Conservation (phyloP, 192 early-diverging fungal species). For the Coemansia sp. region DNA sequence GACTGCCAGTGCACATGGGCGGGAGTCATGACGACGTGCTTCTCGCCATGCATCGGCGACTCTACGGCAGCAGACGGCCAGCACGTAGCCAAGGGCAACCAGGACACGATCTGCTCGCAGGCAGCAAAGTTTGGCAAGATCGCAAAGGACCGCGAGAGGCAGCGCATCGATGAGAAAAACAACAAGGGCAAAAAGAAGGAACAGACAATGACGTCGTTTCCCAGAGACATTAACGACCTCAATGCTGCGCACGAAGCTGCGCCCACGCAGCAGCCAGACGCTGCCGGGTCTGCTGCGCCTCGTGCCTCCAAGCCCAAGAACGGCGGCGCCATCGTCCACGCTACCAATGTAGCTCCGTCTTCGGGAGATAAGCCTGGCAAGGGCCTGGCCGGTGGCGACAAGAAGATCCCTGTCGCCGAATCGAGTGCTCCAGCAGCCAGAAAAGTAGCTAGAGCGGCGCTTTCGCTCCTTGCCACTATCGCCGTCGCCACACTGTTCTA, state of each 20-base stretch:
- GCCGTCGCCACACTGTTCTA: not conserved
- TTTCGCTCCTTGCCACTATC: not conserved
- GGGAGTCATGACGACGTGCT: conserved; percentile 34
- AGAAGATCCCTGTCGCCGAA: conserved; percentile 6
- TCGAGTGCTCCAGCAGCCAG: not conserved
- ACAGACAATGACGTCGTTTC: not conserved
- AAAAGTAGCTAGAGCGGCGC: not conserved
- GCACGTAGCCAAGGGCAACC: conserved; percentile 43
- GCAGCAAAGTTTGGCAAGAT: conserved; percentile 52
- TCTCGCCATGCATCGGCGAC: conserved; percentile 45
- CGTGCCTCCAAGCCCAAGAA: not conserved
- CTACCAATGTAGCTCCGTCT: not conserved
- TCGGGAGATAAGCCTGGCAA: conserved; percentile 2
- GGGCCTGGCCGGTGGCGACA: conserved; percentile 10
- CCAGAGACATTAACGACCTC: conserved; percentile 47
- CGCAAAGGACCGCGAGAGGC: conserved; percentile 52
- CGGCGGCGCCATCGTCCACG: not conserved
- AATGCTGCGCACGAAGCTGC: conserved; percentile 19
- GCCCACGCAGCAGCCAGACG: not conserved
- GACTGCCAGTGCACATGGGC: conserved; percentile 58
- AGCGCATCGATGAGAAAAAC: conserved; percentile 31
- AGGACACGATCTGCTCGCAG: conserved; percentile 43
- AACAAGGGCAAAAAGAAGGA: conserved; percentile 34
- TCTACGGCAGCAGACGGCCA: conserved; percentile 38
- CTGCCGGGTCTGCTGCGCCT: not conserved